Conservation (phyloP, 441 rosid species). For the Syzygium malaccense region DNA sequence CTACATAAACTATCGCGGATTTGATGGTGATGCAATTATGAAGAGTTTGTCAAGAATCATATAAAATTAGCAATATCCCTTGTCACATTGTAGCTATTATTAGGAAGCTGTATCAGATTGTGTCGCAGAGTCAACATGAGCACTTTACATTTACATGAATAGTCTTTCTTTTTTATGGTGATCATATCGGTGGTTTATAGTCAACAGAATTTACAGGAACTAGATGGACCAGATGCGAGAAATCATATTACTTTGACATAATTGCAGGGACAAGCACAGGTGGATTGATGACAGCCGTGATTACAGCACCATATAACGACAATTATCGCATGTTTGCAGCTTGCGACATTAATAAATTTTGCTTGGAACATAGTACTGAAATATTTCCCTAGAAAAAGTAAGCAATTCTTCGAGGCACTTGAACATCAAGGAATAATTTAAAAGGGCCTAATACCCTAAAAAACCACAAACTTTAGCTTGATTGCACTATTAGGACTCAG, state of each 20-base stretch:
- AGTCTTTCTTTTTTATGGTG: neutral
- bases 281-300: conserved; percentile 14
- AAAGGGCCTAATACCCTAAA: too few relatives aligned
- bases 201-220: neutral
- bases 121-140: neutral
- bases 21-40: neutral
- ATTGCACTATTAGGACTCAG: too few relatives aligned
- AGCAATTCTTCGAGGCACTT: neutral
- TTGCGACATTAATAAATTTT: conserved; percentile 1
- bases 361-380: neutral
- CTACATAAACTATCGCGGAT: neutral
- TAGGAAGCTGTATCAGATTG: too few relatives aligned
- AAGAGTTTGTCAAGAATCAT: neutral
- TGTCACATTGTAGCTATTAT: too few relatives aligned
- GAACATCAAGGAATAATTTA: too few relatives aligned
- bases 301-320: conserved; percentile 8
- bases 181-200: neutral
- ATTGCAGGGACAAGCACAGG: conserved; percentile 20
- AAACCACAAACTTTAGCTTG: too few relatives aligned
- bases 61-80: too few relatives aligned
- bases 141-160: neutral
- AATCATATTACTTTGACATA: conserved; percentile 13
- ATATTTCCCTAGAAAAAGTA: conserved; percentile 1
- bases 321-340: conserved; percentile 1
- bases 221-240: conserved; percentile 19